Conservation (phyloP, 1,284 basidiomycete genomes). For the Trichosporon inkin region DNA sequence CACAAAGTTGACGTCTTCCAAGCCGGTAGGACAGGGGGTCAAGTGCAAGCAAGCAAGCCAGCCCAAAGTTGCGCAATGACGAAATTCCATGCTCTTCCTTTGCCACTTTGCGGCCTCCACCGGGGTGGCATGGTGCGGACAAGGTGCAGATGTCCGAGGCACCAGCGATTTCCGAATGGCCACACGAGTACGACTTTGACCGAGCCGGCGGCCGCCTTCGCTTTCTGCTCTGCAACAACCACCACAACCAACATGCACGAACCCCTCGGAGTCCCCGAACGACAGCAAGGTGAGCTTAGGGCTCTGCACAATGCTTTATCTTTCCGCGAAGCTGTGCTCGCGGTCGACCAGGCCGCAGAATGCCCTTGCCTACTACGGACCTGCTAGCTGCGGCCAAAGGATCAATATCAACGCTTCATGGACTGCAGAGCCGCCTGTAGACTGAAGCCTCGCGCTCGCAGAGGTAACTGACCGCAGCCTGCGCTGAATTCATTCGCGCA, state of each 20-base stretch:
- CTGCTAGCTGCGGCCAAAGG: too few relatives aligned
- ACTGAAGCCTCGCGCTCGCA: neutral
- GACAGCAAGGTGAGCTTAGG: conserved; percentile 41
- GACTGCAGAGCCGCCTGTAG: too few relatives aligned
- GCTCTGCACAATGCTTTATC: too few relatives aligned
- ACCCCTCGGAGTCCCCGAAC: conserved; percentile 40
- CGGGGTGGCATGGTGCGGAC: too few relatives aligned
- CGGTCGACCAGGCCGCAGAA: too few relatives aligned
- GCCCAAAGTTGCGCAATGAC: neutral
- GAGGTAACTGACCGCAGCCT: conserved; percentile 28
- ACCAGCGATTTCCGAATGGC: conserved; percentile 2
- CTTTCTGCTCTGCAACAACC: neutral
- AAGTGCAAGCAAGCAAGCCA: neutral
- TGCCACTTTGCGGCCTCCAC: neutral
- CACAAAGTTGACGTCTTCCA: too few relatives aligned
- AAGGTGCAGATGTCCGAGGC: neutral
- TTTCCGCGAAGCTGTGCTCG: too few relatives aligned
- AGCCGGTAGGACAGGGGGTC: neutral
- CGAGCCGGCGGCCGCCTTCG: neutral
- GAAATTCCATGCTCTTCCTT: conserved; percentile 8
- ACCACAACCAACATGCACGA: conserved; percentile 42
- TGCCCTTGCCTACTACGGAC: too few relatives aligned
- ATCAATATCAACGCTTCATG: too few relatives aligned
- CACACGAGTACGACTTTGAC: conserved; percentile 1
- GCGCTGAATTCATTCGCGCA: conserved; percentile 44